Evolutionary conservation across 768 basidiomycete species (phyloP), one percentile per base, ranked within the genome.

Genomic region (Suillus discolor): DNA sequence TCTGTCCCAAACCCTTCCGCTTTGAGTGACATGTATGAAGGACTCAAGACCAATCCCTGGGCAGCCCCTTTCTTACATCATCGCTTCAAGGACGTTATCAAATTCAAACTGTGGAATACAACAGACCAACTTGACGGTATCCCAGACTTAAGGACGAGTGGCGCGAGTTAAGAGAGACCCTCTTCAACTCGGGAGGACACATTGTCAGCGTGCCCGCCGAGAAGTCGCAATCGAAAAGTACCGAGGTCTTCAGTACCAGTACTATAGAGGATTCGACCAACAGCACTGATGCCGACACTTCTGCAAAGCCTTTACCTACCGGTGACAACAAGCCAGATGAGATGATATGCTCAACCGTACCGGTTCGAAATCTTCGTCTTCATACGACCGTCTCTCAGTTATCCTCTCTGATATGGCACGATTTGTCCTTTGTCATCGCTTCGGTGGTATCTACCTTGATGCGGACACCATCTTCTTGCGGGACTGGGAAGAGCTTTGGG

Each of bases 401-500:
- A 95, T 97, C 70, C 80, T 98, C 6, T 96, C 94, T 6, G 97
- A 99, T 74, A 94, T 99, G 91, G 97, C 94, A 20, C 90, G 97
- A 28, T 99, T 99, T 76, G 89, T 99, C 64, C 83, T 99, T n/a
- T 96, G 94, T 67, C 94, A 99, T 77, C 90, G 96, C 25, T 99
- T 92, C 72, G 97, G 97, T 28, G 97, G 97, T 16, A 92, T 96
- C 59, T 99, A 99, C 74, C 88, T 99, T 62, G 97, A 99, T 72
- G 96, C 96, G 12, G 97, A 99, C 75, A 98, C 95, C 11, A 87
- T 99, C 68, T 88, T 99, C 70, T 79, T 99, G 39, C 90, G 97
- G 25, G 97, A 99, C 73, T 99, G 97, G 97, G 96, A 97, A 74
- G 97, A 99, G 70, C 81, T 99, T 6, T 98, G 94, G 94, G 94